A percentile compares a stretch with the other conserved stretches of the same genome.
These are phyloP conservation scores for Coniella lustricola DNA, from an alignment of 2,329 filamentous ascomycete species.

Conservation along the genomic window DNA sequence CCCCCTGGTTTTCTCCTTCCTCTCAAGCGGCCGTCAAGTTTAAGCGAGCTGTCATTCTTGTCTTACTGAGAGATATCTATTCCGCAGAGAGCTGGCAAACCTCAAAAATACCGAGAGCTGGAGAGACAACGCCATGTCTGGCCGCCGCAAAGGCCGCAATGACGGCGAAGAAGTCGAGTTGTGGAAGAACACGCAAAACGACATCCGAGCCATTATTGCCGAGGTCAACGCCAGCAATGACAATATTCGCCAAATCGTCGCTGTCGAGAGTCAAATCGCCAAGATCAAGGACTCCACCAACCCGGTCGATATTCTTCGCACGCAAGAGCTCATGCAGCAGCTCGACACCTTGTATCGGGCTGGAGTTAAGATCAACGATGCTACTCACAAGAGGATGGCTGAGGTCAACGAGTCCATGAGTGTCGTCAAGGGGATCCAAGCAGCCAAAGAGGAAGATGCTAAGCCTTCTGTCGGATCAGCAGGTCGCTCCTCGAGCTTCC, in stretches of 20 bases:
- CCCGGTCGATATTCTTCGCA: constrained; percentile 26
- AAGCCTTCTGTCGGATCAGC: constrained; percentile 21
- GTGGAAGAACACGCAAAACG: constrained; percentile 34
- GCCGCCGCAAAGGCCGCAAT: constrained; percentile 27
- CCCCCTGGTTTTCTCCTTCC: background rate
- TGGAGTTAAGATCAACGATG: constrained; percentile 28
- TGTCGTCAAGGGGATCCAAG: constrained; percentile 32
- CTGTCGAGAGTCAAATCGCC: constrained; percentile 32
- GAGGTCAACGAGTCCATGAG: constrained; percentile 31
- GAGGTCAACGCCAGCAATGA: constrained; percentile 34
- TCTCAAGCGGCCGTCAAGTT: too few relatives aligned
- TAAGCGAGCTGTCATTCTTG: background rate
- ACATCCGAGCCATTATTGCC: constrained; percentile 28
- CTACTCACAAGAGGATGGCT: constrained; percentile 23
- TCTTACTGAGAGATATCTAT: background rate
- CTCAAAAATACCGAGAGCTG: constrained; percentile 14
- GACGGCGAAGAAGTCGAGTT: constrained; percentile 36
- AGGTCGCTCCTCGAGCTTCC: constrained; percentile 20
- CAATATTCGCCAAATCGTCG: constrained; percentile 29
- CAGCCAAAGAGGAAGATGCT: constrained; percentile 32
- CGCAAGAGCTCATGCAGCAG: constrained; percentile 17
- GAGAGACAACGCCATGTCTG: constrained; percentile 19
- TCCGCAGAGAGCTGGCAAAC: constrained; percentile 4
- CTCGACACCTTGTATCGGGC: constrained; percentile 26
- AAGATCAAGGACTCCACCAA: constrained; percentile 28